These are phyloP conservation scores for Ceratocystis variospora DNA, from an alignment of 2,329 filamentous ascomycete genomes.

Conservation along the genomic window DNA sequence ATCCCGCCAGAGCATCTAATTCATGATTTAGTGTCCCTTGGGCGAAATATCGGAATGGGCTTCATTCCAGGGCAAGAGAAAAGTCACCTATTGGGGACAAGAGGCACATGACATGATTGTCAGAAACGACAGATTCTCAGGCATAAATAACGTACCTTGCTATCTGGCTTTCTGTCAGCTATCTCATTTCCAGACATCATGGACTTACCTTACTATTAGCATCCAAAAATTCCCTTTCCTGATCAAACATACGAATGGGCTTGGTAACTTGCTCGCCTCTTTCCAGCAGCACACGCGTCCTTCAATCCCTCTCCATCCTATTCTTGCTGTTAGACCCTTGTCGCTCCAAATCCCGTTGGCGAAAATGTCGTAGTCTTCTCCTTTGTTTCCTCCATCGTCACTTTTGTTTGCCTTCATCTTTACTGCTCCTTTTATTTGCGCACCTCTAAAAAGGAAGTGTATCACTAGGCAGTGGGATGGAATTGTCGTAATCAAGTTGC, in stretches of 20 bases:
- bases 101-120: neutral
- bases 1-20: no score
- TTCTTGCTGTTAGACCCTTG: neutral
- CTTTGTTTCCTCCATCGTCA: neutral
- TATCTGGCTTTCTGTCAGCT: neutral
- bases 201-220: neutral
- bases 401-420: neutral
- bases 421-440: neutral
- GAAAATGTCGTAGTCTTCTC: neutral
- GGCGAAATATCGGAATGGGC: neutral
- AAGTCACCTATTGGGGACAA: neutral
- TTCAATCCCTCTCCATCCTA: neutral
- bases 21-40: neutral
- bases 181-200: neutral
- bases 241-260: neutral
- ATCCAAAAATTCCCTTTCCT: neutral
- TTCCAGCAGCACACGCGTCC: neutral
- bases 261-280: neutral
- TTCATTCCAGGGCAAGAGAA: neutral
- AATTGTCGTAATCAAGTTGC: neutral
- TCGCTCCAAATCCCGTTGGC: neutral
- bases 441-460: neutral
- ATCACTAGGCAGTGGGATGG: neutral
- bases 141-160: neutral
- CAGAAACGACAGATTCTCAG: neutral